Conservation (phyloP, 257 asterid genomes). For the Mentha longifolia region DNA sequence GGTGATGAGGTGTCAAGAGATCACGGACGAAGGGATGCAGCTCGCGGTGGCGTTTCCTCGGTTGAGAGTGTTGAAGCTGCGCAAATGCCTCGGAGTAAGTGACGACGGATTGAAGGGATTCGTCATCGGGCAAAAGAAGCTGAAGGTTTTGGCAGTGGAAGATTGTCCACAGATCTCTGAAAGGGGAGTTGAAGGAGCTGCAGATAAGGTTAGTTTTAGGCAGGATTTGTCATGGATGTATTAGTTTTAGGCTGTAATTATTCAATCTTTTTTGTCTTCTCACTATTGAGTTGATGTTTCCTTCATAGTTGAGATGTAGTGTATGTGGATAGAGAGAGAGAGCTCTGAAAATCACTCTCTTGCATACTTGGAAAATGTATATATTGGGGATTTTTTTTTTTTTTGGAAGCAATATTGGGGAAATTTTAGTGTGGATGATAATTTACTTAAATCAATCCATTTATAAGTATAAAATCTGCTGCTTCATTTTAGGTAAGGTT, state of each 20-base stretch:
- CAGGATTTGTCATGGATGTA: slow-evolving; percentile 86
- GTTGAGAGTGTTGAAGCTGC: slow-evolving; percentile 55
- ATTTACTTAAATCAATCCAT: too few species aligned
- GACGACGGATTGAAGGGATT: slow-evolving; percentile 74
- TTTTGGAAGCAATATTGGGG: too few species aligned
- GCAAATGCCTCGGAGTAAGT: slow-evolving; percentile 72
- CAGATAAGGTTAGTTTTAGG: slow-evolving; percentile 57
- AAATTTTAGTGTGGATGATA: too few species aligned
- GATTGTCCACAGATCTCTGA: slow-evolving; percentile 86
- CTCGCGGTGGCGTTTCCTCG: slow-evolving; percentile 53
- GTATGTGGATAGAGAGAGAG: background rate
- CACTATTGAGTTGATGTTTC: background rate
- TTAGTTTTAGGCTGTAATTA: slow-evolving; percentile 31
- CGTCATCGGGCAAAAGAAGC: slow-evolving; percentile 53
- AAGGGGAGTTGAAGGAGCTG: slow-evolving; percentile 68
- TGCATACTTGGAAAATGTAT: background rate
- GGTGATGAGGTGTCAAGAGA: slow-evolving; percentile 78
- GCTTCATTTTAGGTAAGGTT: too few species aligned
- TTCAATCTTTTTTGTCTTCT: background rate
- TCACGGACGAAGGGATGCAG: slow-evolving; percentile 79
- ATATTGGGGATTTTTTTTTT: too few species aligned
- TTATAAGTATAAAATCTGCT: too few species aligned
- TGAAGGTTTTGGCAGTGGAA: slow-evolving; percentile 61
- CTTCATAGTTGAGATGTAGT: background rate
- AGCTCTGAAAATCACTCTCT: background rate